A percentile compares a stretch with the other conserved stretches of the same genome.
Conservation (phyloP, 805 yeast genomes). For the Suhomyces sp. region DNA sequence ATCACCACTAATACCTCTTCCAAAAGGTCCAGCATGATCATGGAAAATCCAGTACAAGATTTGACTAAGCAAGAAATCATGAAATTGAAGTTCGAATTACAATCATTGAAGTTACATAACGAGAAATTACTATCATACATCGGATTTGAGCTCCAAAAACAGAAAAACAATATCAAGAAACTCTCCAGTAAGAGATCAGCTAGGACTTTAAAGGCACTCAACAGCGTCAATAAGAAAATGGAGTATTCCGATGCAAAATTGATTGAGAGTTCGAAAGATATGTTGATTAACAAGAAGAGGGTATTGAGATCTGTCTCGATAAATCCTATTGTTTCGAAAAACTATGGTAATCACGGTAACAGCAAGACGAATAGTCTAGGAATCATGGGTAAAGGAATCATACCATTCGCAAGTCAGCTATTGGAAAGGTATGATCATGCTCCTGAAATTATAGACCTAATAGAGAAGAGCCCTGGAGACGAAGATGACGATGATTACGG, state of each 20-base stretch:
- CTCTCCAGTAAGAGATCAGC: constrained; percentile 38
- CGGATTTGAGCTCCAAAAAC: constrained; percentile 55
- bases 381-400: constrained; percentile 2
- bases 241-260: constrained; percentile 57
- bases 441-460: not conserved
- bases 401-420: constrained; percentile 6
- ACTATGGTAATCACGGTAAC: constrained; percentile 8
- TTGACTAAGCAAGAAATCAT: constrained; percentile 47
- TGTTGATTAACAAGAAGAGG: constrained; percentile 43
- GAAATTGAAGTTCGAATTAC: constrained; percentile 52
- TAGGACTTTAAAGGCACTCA: constrained; percentile 17
- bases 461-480: constrained; percentile 1
- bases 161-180: constrained; percentile 41
- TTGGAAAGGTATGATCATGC: constrained; percentile 1
- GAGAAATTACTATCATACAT: constrained; percentile 57
- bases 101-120: constrained; percentile 53
- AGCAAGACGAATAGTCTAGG: not conserved
- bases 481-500: constrained; percentile 32
- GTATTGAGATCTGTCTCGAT: constrained; percentile 40
- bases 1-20: constrained; percentile 25
- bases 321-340: constrained; percentile 21
- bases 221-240: constrained; percentile 17
- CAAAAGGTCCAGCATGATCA: constrained; percentile 30
- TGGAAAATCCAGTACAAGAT: constrained; percentile 24
- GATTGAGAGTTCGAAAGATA: constrained; percentile 47